Evolutionary conservation across 495 filamentous ascomycete species (phyloP), one percentile per base, ranked within the genome.

Genomic region (Xanthoparmelia taractica): DNA sequence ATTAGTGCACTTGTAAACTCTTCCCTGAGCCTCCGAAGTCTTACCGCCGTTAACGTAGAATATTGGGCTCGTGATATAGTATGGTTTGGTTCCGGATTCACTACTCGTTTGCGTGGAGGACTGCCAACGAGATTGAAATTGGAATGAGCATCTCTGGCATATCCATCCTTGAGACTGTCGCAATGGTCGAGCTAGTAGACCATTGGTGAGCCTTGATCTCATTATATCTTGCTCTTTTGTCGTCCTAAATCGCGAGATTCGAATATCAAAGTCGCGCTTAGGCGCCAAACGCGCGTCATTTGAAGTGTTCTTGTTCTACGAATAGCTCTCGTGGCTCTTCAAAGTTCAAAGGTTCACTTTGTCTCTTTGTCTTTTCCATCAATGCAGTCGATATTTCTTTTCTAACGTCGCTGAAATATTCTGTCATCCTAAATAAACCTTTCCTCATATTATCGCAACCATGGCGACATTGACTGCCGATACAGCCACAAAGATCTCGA

Each of bases 31-130:
- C 13, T n/a, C 2, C 61, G 64, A 78, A 33, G 50, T 17, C 33
- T 67, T 80, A 95, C 92, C 86, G 29, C 92, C 90, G 82, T 99
- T 99, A 74, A 97, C 95, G 72, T 99, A 99, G 79, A 97, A 99
- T 57, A 99, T 99, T 10, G 94, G 94, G 10, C 90, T 92, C 5
- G 94, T 97, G 68, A 97, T 80, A 81, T 97, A 97, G 80, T 87
- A 97, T 8, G 95, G 92, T 78, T 98, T 97, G 66, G 80, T 76
- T 67, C 64, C 36, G 43, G 38, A 40, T 58, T 31, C 41, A 48
- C 23, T 13, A 23, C 23, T 18, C 27, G 11, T 2, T 52, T 15
- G 48, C 45, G 34, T 18, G 17, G 55, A 59, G 61, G 63, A 52
- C 37, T 48, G 61, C 33, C 64, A 65, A 18, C 62, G 64, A 37